Evolutionary conservation across 2,329 filamentous ascomycete species (phyloP), one percentile per base, ranked within the genome.

Genomic region (Paraphaeosphaeria sporulosa): DNA sequence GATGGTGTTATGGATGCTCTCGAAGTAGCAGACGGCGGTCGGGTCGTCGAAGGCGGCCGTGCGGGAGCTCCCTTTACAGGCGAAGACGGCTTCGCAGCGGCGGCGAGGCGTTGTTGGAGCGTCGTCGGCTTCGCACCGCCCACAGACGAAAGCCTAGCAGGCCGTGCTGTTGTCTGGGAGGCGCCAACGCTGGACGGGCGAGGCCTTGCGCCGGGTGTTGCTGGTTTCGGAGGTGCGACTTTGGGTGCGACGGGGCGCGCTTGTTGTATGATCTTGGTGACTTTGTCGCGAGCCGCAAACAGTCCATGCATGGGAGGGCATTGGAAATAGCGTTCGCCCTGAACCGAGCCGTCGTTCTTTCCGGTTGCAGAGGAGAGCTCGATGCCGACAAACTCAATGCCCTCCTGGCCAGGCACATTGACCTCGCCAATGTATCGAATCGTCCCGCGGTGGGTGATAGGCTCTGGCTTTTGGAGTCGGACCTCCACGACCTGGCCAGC

Each of bases 311-410:
- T 79, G 47, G 82, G 79, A 51, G 83, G 76, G 68, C 94, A 98
- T 52, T 94, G 88, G 70, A 97, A 98, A 76, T 97, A 98, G 30
- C 92, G 84, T 73, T 92, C 86, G 63, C 93, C 93, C 77, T 94
- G 87, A 50, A 97, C 92, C 58, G 91, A 90, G 66, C 94, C 94
- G 84, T 98, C 92, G 71, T 98, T 97, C 82, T 98, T 98, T 34
- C 94, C 94, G 23, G 86, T 87, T 55, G 89, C 83, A 54, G 92
- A 90, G 53, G 93, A 89, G 58, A 98, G 86, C 82, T 97, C 94
- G 60, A 97, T 86, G 64, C 94, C 94, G 60, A 97, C 83, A 93
- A 94, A 98, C 63, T 92, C 89, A 23, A 52, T 52, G 63, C 94
- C 94, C 7, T 84, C 81, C 59, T 92, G 89, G 79, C 98, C 97